A percentile compares a stretch with the other conserved stretches of the same genome.
Evolutionary conservation across 2,329 filamentous ascomycete genomes (phyloP).

Genomic region (Colletotrichum lindemuthianum): DNA sequence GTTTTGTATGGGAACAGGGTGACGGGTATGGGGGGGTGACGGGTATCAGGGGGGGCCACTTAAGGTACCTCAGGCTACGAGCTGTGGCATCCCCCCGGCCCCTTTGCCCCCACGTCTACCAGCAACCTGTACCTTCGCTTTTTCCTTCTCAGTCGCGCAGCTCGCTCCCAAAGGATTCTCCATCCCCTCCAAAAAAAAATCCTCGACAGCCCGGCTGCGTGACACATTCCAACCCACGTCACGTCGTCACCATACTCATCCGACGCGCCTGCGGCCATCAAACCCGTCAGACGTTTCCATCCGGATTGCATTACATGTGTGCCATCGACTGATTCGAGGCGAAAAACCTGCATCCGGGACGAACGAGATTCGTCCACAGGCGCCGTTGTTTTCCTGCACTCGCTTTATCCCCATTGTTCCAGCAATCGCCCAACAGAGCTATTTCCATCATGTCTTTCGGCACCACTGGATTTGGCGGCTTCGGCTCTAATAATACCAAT

Average conservation of each 20-base stretch:
- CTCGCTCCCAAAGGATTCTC: too few species aligned
- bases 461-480: constrained; percentile 62
- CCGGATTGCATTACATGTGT: constrained; percentile 24
- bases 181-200: constrained; percentile 14
- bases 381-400: neutral
- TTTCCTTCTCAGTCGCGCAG: too few species aligned
- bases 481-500: constrained; percentile 63
- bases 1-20: too few species aligned
- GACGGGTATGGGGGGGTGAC: too few species aligned
- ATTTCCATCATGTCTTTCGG: constrained; percentile 63
- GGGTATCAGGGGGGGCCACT: too few species aligned
- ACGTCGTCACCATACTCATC: constrained; percentile 20
- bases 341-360: constrained; percentile 20
- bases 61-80: too few species aligned
- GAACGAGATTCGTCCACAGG: constrained; percentile 6
- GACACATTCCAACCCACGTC: constrained; percentile 11
- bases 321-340: constrained; percentile 30
- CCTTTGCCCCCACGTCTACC: too few species aligned
- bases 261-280: constrained; percentile 28
- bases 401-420: neutral
- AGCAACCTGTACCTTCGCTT: too few species aligned
- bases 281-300: constrained; percentile 12
- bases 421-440: neutral
- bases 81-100: too few species aligned
- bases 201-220: constrained; percentile 16